phyloP scores from a whole-genome alignment of 1,284 basidiomycete genomes.

The Boletus calvinii region DNA sequence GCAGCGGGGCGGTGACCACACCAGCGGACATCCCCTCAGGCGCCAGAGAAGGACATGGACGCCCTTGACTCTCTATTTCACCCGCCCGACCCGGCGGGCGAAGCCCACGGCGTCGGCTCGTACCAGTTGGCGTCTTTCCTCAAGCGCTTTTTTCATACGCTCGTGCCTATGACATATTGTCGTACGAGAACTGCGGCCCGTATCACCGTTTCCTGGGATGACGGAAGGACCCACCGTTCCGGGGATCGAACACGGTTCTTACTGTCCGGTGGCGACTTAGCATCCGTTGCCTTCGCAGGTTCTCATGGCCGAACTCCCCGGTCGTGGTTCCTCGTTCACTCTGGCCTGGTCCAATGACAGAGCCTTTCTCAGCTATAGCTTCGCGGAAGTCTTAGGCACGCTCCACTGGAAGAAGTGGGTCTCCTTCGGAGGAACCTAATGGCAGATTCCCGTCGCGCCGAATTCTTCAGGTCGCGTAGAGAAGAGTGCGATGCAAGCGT shows the following conservation, averaged over 20 bases:
- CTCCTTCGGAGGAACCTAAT: background rate
- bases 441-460: background rate
- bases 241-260: constrained; percentile 6
- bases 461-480: background rate
- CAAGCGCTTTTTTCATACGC: background rate
- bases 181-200: constrained; percentile 12
- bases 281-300: constrained; percentile 16
- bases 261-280: constrained; percentile 18
- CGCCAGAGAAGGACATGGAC: constrained; percentile 9
- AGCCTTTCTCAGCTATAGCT: background rate
- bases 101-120: constrained; percentile 6
- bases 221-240: constrained; percentile 9
- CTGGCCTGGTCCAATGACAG: background rate
- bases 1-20: background rate
- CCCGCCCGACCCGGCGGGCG: constrained; percentile 9
- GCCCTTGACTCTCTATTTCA: constrained; percentile 1
- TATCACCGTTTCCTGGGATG: constrained; percentile 16
- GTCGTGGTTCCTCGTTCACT: constrained; percentile 1
- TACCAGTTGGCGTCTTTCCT: constrained; percentile 10
- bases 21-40: background rate
- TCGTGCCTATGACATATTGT: constrained; percentile 13
- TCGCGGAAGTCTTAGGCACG: constrained; percentile 2
- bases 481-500: constrained; percentile 1
- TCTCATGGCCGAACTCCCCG: constrained; percentile 19
- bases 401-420: background rate